Base-by-base conservation (phyloP, 768 basidiomycete genomes). In the Coprinopsis marcescibilis region DNA sequence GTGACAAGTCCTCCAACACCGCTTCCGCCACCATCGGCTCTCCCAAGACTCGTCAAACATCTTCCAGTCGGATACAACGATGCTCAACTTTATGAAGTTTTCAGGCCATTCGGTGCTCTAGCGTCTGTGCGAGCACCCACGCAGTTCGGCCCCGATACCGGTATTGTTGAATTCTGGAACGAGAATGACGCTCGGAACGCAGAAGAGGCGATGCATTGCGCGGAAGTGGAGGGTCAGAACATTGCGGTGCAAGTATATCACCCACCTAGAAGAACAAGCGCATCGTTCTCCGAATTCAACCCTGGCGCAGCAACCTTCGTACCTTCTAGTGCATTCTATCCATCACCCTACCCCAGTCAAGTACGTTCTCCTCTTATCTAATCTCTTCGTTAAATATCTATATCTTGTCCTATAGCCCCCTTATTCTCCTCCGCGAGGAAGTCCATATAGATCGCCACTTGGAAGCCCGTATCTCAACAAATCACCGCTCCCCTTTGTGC, bases 81-180 rank as follows among this genome's bases (percentile, higher is more conserved):
- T 51, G 77, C 76, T 0, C 75, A 81, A 46, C 72, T 96, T 1
- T 96, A 87, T 60, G 89, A 93, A 58, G 69, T 92, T 35, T 92
- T 91, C 67, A 76, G 89, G 20, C 81, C 83, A 0, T 93, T 74
- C 55, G 91, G 92, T 48, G 86, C 89, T 17, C 76, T 94, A 43
- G 85, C 88, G 26, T 86, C 88, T 3, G 83, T 75, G 17, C 81
- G 81, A 52, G 77, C 80, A 4, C 84, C 83, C 43, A 81, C 85
- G 12, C 81, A 82, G 35, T 83, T 88, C 58, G 87, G 85, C 17
- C 72, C 78, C 32, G 88, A 89, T 63, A 84, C 80, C 0, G 89
- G 80, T 40, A 75, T 88, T 43, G 74, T 91, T 33, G 87, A 92
- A 61, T 92, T 86, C 61, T 91, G 87, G 86, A 77, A 83, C 46